Evolutionary conservation across 2,329 filamentous ascomycete genomes (phyloP).

Genomic region (Diaporthe sp.): DNA sequence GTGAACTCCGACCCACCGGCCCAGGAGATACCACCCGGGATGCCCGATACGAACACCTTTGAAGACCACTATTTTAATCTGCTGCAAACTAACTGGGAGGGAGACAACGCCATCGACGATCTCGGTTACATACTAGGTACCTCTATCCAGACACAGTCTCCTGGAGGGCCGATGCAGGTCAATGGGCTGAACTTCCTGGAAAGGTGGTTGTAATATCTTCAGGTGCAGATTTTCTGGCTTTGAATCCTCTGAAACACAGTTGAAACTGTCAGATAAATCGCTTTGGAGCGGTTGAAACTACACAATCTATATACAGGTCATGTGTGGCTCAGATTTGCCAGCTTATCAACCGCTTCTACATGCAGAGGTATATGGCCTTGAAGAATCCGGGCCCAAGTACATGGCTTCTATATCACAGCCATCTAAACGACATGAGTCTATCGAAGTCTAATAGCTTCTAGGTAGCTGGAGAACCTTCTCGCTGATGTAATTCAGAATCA

Average conservation of each 20-base stretch:
- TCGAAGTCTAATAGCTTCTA: conserved; percentile 67
- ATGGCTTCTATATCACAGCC: background rate
- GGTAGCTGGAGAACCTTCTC: conserved; percentile 78
- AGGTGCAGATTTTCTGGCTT: background rate
- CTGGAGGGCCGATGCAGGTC: conserved; percentile 49
- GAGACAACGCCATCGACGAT: conserved; percentile 53
- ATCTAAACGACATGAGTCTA: background rate
- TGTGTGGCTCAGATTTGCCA: background rate
- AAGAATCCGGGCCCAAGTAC: background rate
- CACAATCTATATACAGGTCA: background rate
- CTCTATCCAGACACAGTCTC: conserved; percentile 26
- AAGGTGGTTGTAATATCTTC: conserved; percentile 44
- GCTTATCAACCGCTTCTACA: background rate
- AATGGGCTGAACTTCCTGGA: conserved; percentile 50
- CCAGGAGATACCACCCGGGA: background rate
- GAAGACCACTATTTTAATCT: conserved; percentile 54
- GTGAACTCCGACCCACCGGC: background rate
- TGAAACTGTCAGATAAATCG: background rate
- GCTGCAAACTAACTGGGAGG: conserved; percentile 54
- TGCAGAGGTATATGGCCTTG: background rate
- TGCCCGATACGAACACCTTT: conserved; percentile 46
- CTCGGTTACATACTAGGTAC: conserved; percentile 52
- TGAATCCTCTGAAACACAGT: background rate
- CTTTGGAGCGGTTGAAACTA: background rate
- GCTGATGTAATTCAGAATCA: conserved; percentile 81